Base-by-base conservation (phyloP, 805 yeast species). In the Nakazawaea wickerhamii region DNA sequence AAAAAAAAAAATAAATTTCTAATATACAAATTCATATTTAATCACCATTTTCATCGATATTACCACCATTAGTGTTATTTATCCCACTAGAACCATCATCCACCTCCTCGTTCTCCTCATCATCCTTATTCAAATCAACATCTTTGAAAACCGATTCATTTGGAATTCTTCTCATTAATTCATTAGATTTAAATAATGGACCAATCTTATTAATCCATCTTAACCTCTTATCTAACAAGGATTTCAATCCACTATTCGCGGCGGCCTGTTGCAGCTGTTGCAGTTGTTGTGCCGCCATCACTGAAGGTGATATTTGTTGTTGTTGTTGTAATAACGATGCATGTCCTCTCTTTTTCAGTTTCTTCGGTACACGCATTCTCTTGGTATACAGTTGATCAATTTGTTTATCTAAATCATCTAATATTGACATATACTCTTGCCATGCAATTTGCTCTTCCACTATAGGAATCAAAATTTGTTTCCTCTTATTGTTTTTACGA, bases 391-490 rank as follows among this genome's bases (percentile, higher is more conserved):
- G 90, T 60, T 87, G 97, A 58, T 93, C 99, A 28, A 93, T 90
- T 63, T 93, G 99, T 59, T 91, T 93, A 60, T 93, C 97, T 51
- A 93, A 69, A 57, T 93, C 98, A 44, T 93, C 98, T 46, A 89
- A 63, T 41, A 93, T 90, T 10, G 91, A 84, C 45, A 81, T 70
- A 60, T 87, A 93, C 60, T 93, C 99, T 59, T 91, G 96, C 79
- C 90, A 93, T 21, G 97, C 96, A 53, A 93, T 70, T 52, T 86
- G 95, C 50, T 85, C 93, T 51, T 89, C 91, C 13, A 93, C 73
- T 1, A 82, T 53, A 1, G 95, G 95, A 20, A 81, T 64, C 28
- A 93, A 56, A 31, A 68, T 64, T 45, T 75, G 70, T 60, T 86
- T 86, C 41, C 91, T 69, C 47, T 73, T 76, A 44, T 79, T 73